Conservation (phyloP, 2,329 filamentous ascomycete species). For the Sarocladiaceae sp. region DNA sequence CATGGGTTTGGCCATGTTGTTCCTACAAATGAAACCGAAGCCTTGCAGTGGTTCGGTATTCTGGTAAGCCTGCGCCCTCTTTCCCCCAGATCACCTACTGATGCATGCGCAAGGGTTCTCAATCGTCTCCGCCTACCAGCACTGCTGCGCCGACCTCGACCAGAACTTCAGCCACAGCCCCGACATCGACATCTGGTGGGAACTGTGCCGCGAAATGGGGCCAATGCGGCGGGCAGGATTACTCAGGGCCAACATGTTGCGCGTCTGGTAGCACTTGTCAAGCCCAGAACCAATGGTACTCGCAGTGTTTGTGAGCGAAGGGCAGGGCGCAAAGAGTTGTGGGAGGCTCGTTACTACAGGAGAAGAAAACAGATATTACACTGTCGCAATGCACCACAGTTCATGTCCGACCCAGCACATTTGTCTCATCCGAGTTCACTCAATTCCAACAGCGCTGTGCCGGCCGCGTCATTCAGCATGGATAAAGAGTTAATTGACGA, state of each 20-base stretch:
- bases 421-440: no score
- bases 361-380: no score
- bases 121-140: neutral
- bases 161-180: neutral
- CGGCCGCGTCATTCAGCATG: no score
- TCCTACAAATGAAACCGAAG: constrained; percentile 23
- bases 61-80: neutral
- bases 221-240: constrained; percentile 15
- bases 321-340: no score
- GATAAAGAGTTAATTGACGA: no score
- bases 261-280: constrained; percentile 14
- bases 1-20: constrained; percentile 25
- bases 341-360: no score
- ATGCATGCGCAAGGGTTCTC: neutral
- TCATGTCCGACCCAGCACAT: no score
- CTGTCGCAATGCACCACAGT: no score
- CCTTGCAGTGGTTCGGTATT: constrained; percentile 19
- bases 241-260: constrained; percentile 16
- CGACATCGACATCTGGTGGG: neutral
- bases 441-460: no score
- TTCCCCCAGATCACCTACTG: neutral
- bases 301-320: constrained; percentile 11
- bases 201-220: constrained; percentile 1
- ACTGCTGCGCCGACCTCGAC: neutral
- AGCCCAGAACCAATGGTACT: constrained; percentile 16